These are phyloP conservation scores for Viola odorata DNA, from an alignment of 345 rosid genomes.

Conservation along the genomic window DNA sequence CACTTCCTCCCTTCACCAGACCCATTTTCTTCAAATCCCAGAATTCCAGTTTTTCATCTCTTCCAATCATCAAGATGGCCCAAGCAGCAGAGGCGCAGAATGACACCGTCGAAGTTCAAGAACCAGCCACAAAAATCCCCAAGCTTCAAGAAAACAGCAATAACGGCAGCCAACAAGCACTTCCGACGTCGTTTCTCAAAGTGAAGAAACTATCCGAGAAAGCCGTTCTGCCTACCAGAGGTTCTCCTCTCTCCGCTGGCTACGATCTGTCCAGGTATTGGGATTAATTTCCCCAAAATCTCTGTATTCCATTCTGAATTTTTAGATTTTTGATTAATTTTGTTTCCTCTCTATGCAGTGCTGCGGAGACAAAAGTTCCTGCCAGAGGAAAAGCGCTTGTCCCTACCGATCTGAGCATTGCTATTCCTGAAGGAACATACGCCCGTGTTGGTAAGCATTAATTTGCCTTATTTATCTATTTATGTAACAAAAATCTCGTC, in stretches of 20 bases:
- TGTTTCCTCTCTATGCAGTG: conserved; percentile 30
- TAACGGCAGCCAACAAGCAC: conserved; percentile 26
- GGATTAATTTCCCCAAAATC: not conserved
- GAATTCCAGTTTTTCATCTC: not conserved
- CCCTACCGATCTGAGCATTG: conserved; percentile 72
- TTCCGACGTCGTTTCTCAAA: conserved; percentile 23
- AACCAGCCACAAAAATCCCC: conserved; percentile 32
- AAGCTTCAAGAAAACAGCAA: conserved; percentile 39
- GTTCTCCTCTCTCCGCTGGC: conserved; percentile 71
- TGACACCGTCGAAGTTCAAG: conserved; percentile 3
- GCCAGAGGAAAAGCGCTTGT: conserved; percentile 77
- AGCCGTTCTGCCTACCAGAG: conserved; percentile 65
- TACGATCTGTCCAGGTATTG: conserved; percentile 64
- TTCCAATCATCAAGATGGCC: not conserved
- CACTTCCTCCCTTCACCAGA: too few relatives aligned
- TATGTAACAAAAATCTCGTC: not conserved
- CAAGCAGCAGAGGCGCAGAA: conserved; percentile 1
- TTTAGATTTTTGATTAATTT: not conserved
- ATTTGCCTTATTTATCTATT: not conserved
- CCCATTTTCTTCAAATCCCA: not conserved
- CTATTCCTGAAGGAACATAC: conserved; percentile 64
- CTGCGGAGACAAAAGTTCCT: conserved; percentile 56
- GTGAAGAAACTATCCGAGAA: conserved; percentile 74
- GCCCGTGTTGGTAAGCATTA: conserved; percentile 53
- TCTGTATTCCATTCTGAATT: not conserved